Conservation (phyloP, 192 early-diverging fungal species). For the Dispira parvispora region DNA sequence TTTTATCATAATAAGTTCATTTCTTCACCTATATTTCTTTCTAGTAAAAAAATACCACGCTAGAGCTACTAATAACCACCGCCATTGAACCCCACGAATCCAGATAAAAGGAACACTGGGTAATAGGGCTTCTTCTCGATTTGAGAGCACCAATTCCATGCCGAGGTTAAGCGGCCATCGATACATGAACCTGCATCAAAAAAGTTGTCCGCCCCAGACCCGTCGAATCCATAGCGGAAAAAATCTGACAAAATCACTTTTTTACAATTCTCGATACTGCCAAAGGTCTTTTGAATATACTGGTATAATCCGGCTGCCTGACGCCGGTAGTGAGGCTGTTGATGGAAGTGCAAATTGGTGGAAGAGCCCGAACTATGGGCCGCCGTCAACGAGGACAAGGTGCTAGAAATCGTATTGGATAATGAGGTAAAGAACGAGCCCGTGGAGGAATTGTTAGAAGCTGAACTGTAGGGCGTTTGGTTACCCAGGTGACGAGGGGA, state of each 20-base stretch:
- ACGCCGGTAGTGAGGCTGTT: conserved; percentile 7
- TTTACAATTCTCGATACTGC: conserved; percentile 35
- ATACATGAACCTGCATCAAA: conserved; percentile 89
- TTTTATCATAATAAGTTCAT: no score
- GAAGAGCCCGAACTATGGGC: not conserved
- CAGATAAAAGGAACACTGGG: conserved; percentile 65
- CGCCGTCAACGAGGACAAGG: not conserved
- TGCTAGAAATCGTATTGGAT: conserved; percentile 1
- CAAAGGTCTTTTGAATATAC: conserved; percentile 59
- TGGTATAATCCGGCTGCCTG: conserved; percentile 36
- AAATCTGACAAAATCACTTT: conserved; percentile 81
- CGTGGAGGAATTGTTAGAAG: conserved; percentile 9
- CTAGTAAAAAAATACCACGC: no score
- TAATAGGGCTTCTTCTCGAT: conserved; percentile 91
- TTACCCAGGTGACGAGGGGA: not conserved
- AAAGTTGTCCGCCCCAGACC: conserved; percentile 82
- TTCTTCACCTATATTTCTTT: no score
- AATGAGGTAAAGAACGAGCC: conserved; percentile 6
- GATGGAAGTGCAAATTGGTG: not conserved
- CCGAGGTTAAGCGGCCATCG: conserved; percentile 85
- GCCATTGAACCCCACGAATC: conserved; percentile 67
- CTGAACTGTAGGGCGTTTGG: not conserved
- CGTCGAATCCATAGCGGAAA: conserved; percentile 93
- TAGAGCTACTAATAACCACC: conserved; percentile 16
- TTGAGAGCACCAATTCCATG: conserved; percentile 80